Evolutionary conservation across 2,329 filamentous ascomycete genomes (phyloP).

Genomic region (Fusarium dlaminii): DNA sequence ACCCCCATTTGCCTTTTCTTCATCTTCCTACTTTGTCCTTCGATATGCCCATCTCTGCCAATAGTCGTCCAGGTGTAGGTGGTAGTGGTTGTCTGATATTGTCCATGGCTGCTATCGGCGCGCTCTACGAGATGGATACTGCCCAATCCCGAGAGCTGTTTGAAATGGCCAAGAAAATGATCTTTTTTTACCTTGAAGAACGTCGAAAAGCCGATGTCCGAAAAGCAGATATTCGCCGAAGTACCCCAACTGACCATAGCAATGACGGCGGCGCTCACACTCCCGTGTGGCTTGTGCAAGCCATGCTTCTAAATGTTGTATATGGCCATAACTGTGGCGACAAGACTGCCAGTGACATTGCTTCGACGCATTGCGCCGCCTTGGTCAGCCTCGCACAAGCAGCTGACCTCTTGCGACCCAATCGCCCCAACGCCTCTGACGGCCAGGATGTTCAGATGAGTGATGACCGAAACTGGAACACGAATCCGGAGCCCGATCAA

Average conservation of each 20-base stretch:
- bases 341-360: conserved; percentile 89
- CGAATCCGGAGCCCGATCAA: conserved; percentile 61
- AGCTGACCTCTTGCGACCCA: conserved; percentile 72
- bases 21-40: conserved; percentile 93
- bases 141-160: conserved; percentile 85
- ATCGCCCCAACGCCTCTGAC: conserved; percentile 56
- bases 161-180: conserved; percentile 94
- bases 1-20: conserved; percentile 93
- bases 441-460: conserved; percentile 67
- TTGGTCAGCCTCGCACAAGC: conserved; percentile 90
- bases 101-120: conserved; percentile 82
- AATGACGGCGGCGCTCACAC: conserved; percentile 75
- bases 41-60: conserved; percentile 76
- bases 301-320: conserved; percentile 95
- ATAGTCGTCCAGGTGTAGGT: conserved; percentile 70
- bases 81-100: conserved; percentile 87
- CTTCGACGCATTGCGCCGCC: conserved; percentile 89
- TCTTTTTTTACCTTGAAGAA: conserved; percentile 91
- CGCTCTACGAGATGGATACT: conserved; percentile 87
- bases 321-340: conserved; percentile 96
- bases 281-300: conserved; percentile 94
- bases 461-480: conserved; percentile 60
- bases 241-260: conserved; percentile 58
- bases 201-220: conserved; percentile 84
- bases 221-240: conserved; percentile 67